Percentiles rank a stretch among this genome's conserved stretches.
These are phyloP conservation scores for Plectosphaerella plurivora DNA, from an alignment of 2,329 filamentous ascomycete genomes.

Conservation along the genomic window DNA sequence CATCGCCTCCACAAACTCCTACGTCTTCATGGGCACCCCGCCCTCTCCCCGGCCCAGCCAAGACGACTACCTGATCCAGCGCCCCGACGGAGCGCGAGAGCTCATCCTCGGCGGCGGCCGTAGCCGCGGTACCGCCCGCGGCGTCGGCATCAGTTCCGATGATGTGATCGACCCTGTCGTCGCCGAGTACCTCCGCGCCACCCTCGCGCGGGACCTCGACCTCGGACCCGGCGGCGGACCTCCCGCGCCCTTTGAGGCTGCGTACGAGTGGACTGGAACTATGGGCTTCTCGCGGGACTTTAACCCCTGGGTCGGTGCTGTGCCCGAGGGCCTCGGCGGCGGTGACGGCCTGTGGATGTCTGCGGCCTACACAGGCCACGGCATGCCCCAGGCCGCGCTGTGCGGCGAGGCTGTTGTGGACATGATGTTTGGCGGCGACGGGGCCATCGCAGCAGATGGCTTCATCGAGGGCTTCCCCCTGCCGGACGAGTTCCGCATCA, in stretches of 20 bases:
- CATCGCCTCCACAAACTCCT: constrained; percentile 47
- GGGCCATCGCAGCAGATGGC: constrained; percentile 7
- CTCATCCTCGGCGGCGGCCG: constrained; percentile 71
- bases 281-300: constrained; percentile 72
- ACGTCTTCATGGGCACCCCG: constrained; percentile 48
- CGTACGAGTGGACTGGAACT: constrained; percentile 72
- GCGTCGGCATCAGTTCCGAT: constrained; percentile 57
- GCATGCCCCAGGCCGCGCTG: constrained; percentile 70
- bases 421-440: constrained; percentile 46
- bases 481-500: constrained; percentile 36
- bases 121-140: constrained; percentile 44
- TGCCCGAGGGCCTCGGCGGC: constrained; percentile 50
- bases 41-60: constrained; percentile 29
- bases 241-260: constrained; percentile 32
- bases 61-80: constrained; percentile 71
- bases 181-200: constrained; percentile 48
- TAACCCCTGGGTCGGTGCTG: constrained; percentile 64
- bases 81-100: constrained; percentile 52
- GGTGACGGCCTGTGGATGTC: constrained; percentile 56
- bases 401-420: constrained; percentile 59
- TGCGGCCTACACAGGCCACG: constrained; percentile 69
- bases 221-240: constrained; percentile 28
- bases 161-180: constrained; percentile 51
- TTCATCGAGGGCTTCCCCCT: constrained; percentile 32
- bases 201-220: constrained; percentile 36